Evolutionary conservation across 257 asterid genomes (phyloP), one percentile per base, ranked within the genome.

Genomic region (Capsicum baccatum): DNA sequence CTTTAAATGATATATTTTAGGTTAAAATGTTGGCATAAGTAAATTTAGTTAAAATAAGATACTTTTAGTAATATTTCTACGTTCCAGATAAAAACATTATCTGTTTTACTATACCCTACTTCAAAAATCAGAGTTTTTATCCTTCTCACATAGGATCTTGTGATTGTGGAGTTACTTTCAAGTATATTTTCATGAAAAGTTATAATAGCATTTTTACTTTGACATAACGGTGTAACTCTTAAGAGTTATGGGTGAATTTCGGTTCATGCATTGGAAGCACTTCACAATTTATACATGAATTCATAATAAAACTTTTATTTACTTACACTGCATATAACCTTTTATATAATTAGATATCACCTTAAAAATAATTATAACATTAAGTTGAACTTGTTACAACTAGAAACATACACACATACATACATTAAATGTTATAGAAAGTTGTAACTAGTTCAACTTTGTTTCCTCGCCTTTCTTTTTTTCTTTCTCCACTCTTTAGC

Each of bases 101-200:
- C 47, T 42, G 47, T 3, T 42, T 42, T 42, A 6, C 47, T 44
- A 44, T 44, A 42, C 48, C 83, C 82, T 70, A 67, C 79, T 59
- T 82, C 71, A 80, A 87, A 84, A 84, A 79, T 62, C 63, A 82
- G 83, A 89, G 88, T 76, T 86, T 87, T 84, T 86, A 86, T 86
- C 86, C 86, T 85, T 88, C 91, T 89, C 91, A 89, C 91, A 85
- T 50, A 83, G 69, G 79, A 26, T 88, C 92, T 88, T 88, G 94
- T 89, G 92, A 83, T 10, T 80, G n/a, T 82, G 74, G 89, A 86
- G 86, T 80, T 88, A 76, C 17, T 17, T 10, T 39, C 14, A 17
- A 4, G 54, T 83, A 56, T 74, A 68, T 76, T 84, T 79, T 58
- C 70, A 26, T 62, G 56, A 59, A 69, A 54, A 33, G 67, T 73